Conservation (phyloP, 2,329 filamentous ascomycete species). For the Paramyrothecium roridum region DNA sequence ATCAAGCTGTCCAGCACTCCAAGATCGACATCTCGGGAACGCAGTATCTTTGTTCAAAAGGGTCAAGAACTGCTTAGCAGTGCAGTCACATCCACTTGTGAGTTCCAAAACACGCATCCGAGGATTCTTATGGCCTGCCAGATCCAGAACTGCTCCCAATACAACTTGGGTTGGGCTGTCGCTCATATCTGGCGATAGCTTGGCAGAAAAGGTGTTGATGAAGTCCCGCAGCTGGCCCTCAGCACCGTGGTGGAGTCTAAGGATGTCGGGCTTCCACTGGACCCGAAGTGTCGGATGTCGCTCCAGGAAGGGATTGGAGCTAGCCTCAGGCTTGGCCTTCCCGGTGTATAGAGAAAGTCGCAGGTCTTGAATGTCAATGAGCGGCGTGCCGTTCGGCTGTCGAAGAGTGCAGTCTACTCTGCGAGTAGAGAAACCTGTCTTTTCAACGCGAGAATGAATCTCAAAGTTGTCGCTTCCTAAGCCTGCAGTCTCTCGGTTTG, state of each 20-base stretch:
- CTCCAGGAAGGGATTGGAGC: neutral
- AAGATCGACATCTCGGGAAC: conserved; percentile 1
- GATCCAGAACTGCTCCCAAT: neutral
- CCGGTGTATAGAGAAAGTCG: neutral
- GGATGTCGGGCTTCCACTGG: neutral
- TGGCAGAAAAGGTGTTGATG: neutral
- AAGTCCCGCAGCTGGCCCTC: neutral
- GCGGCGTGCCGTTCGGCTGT: neutral
- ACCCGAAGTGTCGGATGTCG: neutral
- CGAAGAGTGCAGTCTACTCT: neutral
- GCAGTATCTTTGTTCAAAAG: conserved; percentile 1
- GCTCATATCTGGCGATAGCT: neutral
- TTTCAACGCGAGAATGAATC: neutral
- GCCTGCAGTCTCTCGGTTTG: too few species aligned
- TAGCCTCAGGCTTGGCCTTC: neutral
- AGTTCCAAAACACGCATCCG: conserved; percentile 4
- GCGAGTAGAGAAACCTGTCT: neutral
- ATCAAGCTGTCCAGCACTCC: neutral
- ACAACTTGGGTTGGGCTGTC: neutral
- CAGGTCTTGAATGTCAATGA: neutral
- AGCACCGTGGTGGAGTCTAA: neutral
- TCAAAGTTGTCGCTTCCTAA: neutral
- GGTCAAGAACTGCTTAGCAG: neutral
- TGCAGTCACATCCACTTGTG: neutral
- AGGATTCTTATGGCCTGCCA: conserved; percentile 5